Conservation (phyloP, 371 early-diverging fungal species). For the Mortierella sp. region DNA sequence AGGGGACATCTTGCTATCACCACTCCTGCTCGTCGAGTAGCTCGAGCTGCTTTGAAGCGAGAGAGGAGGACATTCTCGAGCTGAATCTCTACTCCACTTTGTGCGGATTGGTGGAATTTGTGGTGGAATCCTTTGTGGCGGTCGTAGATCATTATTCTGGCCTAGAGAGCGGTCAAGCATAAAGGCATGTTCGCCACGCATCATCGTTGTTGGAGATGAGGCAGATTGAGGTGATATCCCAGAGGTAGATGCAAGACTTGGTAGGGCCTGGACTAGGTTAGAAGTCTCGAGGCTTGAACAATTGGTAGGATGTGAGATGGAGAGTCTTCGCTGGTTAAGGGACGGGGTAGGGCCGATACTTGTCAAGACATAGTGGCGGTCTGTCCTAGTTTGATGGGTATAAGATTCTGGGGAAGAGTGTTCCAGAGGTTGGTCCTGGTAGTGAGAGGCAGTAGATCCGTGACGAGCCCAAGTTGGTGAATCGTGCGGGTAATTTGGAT, state of each 20-base stretch:
- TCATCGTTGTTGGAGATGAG: background rate
- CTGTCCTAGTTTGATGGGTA: constrained; percentile 9
- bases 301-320: constrained; percentile 14
- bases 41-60: constrained; percentile 28
- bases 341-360: constrained; percentile 21
- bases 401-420: background rate
- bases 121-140: constrained; percentile 11
- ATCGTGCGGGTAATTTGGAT: background rate
- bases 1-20: constrained; percentile 32
- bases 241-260: background rate
- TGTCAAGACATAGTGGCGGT: constrained; percentile 42
- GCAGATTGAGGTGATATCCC: background rate
- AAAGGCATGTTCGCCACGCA: constrained; percentile 1
- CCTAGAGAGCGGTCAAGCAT: background rate
- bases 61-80: constrained; percentile 28
- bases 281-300: constrained; percentile 4
- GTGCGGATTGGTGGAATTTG: constrained; percentile 44
- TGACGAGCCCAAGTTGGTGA: background rate
- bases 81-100: constrained; percentile 13
- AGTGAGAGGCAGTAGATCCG: background rate
- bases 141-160: constrained; percentile 1
- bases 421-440: constrained; percentile 4
- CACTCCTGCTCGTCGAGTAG: constrained; percentile 17
- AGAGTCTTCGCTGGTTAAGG: constrained; percentile 7
- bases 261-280: background rate